Evolutionary conservation across 1,284 basidiomycete genomes (phyloP).

Genomic region (Fomitiporia mediterranea): DNA sequence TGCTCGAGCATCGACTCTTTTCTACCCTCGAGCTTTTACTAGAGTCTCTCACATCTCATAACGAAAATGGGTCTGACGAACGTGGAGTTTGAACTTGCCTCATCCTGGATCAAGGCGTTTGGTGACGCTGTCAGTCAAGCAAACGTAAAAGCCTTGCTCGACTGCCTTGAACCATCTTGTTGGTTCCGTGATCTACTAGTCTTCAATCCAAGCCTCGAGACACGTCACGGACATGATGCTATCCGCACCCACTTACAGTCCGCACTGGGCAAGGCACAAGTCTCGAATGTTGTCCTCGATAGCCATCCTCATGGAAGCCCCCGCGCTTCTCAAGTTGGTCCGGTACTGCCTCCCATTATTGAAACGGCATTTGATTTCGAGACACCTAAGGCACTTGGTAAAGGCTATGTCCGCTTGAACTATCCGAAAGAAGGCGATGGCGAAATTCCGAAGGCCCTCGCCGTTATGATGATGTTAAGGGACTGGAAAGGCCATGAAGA

Average conservation of each 20-base stretch:
- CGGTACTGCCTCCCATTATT: conserved; percentile 2
- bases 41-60: too few relatives aligned
- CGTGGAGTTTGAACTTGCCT: neutral
- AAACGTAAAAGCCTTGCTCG: conserved; percentile 7
- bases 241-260: conserved; percentile 8
- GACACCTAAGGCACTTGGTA: conserved; percentile 16
- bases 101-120: conserved; percentile 1
- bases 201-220: conserved; percentile 8
- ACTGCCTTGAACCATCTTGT: conserved; percentile 4
- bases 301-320: neutral
- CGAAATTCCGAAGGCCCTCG: conserved; percentile 26
- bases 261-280: conserved; percentile 1
- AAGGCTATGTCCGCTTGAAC: conserved; percentile 12
- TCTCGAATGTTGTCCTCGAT: conserved; percentile 14
- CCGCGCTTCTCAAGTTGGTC: neutral
- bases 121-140: conserved; percentile 1
- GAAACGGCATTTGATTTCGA: conserved; percentile 16
- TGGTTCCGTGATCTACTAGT: conserved; percentile 18
- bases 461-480: conserved; percentile 27
- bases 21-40: too few relatives aligned
- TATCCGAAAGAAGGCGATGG: conserved; percentile 11
- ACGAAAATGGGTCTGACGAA: neutral
- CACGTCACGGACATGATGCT: conserved; percentile 10
- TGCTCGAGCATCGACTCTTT: too few relatives aligned
- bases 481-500: conserved; percentile 34